These are phyloP conservation scores for Aphanomyces euteiches DNA, from an alignment of 352 stramenopile species.

Conservation along the genomic window DNA sequence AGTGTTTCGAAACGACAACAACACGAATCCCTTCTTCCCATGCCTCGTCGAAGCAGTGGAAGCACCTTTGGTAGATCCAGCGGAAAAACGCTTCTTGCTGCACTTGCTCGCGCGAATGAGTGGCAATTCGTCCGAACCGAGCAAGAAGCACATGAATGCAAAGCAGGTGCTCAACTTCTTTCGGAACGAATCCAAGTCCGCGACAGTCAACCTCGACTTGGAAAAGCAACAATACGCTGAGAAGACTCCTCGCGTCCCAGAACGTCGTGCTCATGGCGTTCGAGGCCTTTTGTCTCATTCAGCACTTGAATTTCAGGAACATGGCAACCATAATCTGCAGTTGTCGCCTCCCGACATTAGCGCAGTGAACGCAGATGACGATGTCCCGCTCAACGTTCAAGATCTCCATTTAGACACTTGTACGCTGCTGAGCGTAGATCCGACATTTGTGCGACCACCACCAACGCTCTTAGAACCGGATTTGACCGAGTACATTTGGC, in stretches of 20 bases:
- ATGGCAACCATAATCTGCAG: conserved; percentile 58
- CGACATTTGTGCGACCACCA: conserved; percentile 80
- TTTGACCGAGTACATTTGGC: conserved; percentile 87
- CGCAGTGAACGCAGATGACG: conserved; percentile 27
- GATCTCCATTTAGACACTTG: conserved; percentile 28
- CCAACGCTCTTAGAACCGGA: conserved; percentile 83
- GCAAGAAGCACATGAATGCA: conserved; percentile 29
- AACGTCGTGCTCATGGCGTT: conserved; percentile 71
- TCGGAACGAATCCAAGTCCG: conserved; percentile 27
- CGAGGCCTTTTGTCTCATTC: conserved; percentile 77
- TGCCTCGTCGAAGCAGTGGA: conserved; percentile 83
- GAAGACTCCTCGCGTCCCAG: conserved; percentile 66
- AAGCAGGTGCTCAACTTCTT: conserved; percentile 27
- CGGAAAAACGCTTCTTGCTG: conserved; percentile 76
- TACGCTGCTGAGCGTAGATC: conserved; percentile 78
- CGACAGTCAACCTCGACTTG: conserved; percentile 26
- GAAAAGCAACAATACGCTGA: conserved; percentile 62
- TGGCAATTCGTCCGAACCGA: conserved; percentile 14
- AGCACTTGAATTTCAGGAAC: conserved; percentile 75
- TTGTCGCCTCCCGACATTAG: conserved; percentile 30
- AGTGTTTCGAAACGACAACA: conserved; percentile 74
- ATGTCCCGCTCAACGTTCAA: conserved; percentile 22
- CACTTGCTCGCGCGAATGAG: conserved; percentile 45
- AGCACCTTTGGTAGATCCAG: conserved; percentile 51
- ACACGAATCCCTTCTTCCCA: conserved; percentile 84